These are phyloP conservation scores for Galerina marginata DNA, from an alignment of 768 basidiomycete genomes.

Conservation along the genomic window DNA sequence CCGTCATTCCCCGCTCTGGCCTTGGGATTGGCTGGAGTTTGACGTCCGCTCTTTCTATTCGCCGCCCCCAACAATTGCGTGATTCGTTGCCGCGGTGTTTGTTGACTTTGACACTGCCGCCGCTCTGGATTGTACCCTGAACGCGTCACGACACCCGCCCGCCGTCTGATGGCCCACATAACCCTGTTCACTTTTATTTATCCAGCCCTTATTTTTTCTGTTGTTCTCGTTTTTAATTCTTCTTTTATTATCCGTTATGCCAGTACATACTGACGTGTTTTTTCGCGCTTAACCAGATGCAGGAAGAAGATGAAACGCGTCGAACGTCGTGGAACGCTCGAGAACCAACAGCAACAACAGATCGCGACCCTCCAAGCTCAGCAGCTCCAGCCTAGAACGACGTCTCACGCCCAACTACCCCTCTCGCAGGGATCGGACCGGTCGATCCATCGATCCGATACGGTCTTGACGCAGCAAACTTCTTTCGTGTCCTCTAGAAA, in stretches of 20 bases:
- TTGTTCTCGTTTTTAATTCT: background rate
- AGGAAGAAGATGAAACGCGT: slow-evolving; percentile 89
- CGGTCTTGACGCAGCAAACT: slow-evolving; percentile 26
- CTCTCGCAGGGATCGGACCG: slow-evolving; percentile 27
- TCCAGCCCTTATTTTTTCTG: background rate
- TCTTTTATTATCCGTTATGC: background rate
- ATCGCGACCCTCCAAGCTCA: slow-evolving; percentile 24
- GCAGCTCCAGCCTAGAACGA: slow-evolving; percentile 23
- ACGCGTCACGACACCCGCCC: background rate
- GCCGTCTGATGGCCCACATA: background rate
- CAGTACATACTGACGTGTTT: background rate
- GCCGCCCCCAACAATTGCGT: background rate
- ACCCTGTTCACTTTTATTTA: background rate
- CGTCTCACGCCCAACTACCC: slow-evolving; percentile 24
- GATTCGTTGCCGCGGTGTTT: background rate
- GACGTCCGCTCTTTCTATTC: background rate
- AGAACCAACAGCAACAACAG: slow-evolving; percentile 39
- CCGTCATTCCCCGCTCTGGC: background rate
- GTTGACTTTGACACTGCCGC: background rate
- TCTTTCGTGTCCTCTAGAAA: slow-evolving; percentile 18
- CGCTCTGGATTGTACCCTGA: background rate
- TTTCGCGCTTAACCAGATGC: slow-evolving; percentile 49
- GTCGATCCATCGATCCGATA: slow-evolving; percentile 32
- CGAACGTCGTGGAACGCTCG: slow-evolving; percentile 73
- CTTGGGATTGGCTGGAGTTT: background rate